Evolutionary conservation across 495 filamentous ascomycete species (phyloP), one percentile per base, ranked within the genome.

Genomic region (Pyrenopolyporus hunteri): DNA sequence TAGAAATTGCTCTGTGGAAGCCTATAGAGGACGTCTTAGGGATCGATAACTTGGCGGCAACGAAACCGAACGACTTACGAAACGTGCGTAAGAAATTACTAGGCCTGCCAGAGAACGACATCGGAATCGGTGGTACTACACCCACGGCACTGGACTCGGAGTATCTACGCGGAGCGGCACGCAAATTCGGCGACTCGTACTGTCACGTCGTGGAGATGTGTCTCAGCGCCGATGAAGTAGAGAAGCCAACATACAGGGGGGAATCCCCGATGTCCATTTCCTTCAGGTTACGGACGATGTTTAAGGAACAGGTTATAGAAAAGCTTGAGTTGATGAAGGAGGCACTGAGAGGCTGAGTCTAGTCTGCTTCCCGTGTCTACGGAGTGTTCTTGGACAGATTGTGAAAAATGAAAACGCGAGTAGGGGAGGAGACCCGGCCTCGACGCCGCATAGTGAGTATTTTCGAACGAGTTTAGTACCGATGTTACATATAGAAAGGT

Each of bases 1-100:
- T 83, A 9, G 80, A 84, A 58, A 75, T 83, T 57, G 80, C 78
- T 11, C 71, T 79, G 55, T 83, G 81, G 81, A 60, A 78, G 62
- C 76, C 74, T 4, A 72, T 82, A 14, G 63, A 78, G 23, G 25
- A 54, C 20, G 62, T 84, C 6, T 43, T 82, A 51, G 67, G 58
- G 1, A 74, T 84, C 32, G 59, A 73, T 63, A 40, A 53, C 65
- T 25, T 43, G 16, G 16, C 8, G 9, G 20, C 13, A 35, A 25
- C 25, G 11, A 22, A 40, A 23, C 9, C 4, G 1, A 13, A 32
- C 2, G 32, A 40, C 10, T 26, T 49, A 3, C 32, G 36, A 16
- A n/a, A 9, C 2, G 33, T 58, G n/a, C 23, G 25, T 0, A 9
- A 13, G 5, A n/a, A 26, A n/a, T 25, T 58, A 1, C 26, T 48